Evolutionary conservation across 176 grass and related monocot genomes (phyloP).

Genomic region (Cenchrus fungigraminus): DNA sequence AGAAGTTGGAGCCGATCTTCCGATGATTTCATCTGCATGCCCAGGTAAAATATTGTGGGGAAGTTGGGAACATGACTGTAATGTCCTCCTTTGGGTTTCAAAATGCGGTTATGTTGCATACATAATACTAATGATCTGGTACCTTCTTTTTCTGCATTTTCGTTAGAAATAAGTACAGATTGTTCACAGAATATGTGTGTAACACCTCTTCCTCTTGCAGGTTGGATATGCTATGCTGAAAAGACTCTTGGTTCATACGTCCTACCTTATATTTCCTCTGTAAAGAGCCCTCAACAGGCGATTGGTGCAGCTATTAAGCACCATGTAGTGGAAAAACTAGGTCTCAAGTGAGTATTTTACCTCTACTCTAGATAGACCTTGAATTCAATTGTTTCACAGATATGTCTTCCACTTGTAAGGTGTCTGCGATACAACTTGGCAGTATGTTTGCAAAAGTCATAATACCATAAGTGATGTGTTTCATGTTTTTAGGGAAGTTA

Average conservation of each 20-base stretch:
- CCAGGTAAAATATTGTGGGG: conserved; percentile 59
- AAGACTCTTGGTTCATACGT: conserved; percentile 98
- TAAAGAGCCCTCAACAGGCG: conserved; percentile 94
- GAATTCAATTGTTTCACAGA: conserved; percentile 7
- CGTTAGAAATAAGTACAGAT: not conserved
- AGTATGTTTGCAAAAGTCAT: conserved; percentile 10
- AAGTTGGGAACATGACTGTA: not conserved
- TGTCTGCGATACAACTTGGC: not conserved
- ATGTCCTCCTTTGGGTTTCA: conserved; percentile 8
- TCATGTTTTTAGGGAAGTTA: conserved; percentile 1
- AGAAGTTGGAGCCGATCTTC: conserved; percentile 65
- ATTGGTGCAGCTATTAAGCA: conserved; percentile 92
- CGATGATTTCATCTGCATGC: conserved; percentile 91
- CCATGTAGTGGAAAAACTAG: conserved; percentile 72
- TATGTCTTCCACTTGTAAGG: not conserved
- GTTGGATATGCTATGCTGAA: conserved; percentile 99
- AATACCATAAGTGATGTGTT: not conserved
- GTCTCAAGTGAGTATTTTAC: conserved; percentile 64
- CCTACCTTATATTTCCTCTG: conserved; percentile 92
- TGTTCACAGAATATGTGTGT: not conserved
- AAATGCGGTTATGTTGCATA: not conserved
- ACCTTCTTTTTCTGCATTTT: not conserved
- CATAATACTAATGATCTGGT: not conserved
- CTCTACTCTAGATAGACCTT: conserved; percentile 34
- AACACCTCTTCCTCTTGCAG: conserved; percentile 43